Conservation (phyloP, 2,329 filamentous ascomycete genomes). For the Ascochyta pisi region DNA sequence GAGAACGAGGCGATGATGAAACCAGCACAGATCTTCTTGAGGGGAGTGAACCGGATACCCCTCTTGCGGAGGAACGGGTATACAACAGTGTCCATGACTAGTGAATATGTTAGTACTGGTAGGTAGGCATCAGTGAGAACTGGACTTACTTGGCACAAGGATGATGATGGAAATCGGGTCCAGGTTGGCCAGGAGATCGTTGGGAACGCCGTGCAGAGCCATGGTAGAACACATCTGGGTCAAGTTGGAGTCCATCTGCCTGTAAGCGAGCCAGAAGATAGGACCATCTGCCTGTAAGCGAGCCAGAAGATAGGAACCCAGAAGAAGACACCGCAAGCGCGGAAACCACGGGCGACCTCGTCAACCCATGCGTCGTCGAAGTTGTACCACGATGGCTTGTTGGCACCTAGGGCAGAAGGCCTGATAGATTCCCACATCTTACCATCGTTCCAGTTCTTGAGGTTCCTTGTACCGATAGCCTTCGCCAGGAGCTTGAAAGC, state of each 20-base stretch:
- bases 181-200: conserved; percentile 78
- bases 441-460: conserved; percentile 61
- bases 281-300: conserved; percentile 72
- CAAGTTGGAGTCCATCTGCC: conserved; percentile 71
- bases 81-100: conserved; percentile 67
- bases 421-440: conserved; percentile 71
- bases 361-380: conserved; percentile 86
- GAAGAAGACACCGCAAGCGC: conserved; percentile 52
- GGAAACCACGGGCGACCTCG: conserved; percentile 70
- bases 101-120: conserved; percentile 51
- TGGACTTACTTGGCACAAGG: conserved; percentile 64
- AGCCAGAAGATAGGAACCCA: conserved; percentile 73
- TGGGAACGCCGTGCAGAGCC: conserved; percentile 73
- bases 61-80: conserved; percentile 72
- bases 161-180: conserved; percentile 78
- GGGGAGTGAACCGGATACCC: conserved; percentile 72
- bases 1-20: conserved; percentile 71
- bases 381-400: conserved; percentile 73
- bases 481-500: conserved; percentile 64
- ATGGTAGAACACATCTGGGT: conserved; percentile 70
- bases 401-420: conserved; percentile 64
- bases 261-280: conserved; percentile 73
- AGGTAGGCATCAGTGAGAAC: conserved; percentile 65
- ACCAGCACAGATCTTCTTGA: conserved; percentile 76
- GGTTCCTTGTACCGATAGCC: conserved; percentile 61